Percentiles rank a stretch among this genome's conserved stretches.
Evolutionary conservation across 2,329 filamentous ascomycete genomes (phyloP).

Genomic region (Zasmidium citrigriseum): DNA sequence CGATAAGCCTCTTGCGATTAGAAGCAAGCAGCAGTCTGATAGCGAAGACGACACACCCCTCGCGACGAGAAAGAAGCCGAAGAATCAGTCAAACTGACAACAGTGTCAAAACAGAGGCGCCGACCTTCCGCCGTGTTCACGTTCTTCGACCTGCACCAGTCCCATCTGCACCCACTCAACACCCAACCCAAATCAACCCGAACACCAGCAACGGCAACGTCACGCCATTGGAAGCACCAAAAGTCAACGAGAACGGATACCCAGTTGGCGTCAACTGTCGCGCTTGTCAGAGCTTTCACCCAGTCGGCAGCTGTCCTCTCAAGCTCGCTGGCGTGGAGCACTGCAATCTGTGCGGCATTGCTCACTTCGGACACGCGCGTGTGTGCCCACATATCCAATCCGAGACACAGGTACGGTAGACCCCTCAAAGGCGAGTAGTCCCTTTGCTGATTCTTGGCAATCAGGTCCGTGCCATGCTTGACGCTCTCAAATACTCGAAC

Average conservation of each 20-base stretch:
- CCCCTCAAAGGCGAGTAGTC: background rate
- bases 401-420: slow-evolving; percentile 46
- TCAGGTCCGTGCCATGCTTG: slow-evolving; percentile 65
- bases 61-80: background rate
- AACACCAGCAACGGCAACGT: background rate
- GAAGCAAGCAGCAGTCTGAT: background rate
- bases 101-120: slow-evolving; percentile 13
- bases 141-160: background rate
- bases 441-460: slow-evolving; percentile 9
- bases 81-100: background rate
- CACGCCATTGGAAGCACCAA: background rate
- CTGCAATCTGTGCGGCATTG: slow-evolving; percentile 65
- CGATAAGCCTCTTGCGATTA: background rate
- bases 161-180: background rate
- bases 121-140: slow-evolving; percentile 19
- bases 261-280: slow-evolving; percentile 44
- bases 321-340: slow-evolving; percentile 60
- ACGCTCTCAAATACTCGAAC: slow-evolving; percentile 59
- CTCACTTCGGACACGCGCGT: slow-evolving; percentile 58
- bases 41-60: background rate
- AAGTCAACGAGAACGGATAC: background rate
- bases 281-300: slow-evolving; percentile 58
- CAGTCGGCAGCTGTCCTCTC: slow-evolving; percentile 60
- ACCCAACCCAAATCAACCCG: background rate
- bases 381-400: slow-evolving; percentile 65